Conservation (phyloP, 352 stramenopile species). For the Globisporangium carolinianum region DNA sequence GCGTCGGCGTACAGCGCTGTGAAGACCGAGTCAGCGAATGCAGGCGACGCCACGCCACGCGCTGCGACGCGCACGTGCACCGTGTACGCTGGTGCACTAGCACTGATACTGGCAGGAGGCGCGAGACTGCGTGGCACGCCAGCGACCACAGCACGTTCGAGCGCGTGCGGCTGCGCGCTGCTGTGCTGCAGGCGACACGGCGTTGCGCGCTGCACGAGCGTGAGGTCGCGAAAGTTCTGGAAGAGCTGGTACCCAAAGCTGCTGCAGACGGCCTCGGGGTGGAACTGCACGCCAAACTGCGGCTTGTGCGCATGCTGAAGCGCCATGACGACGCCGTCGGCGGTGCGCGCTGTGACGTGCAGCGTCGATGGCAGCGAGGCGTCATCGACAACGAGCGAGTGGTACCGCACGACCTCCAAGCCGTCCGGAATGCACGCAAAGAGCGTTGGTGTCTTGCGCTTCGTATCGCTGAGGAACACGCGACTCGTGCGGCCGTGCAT, state of each 20-base stretch:
- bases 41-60: slow-evolving; percentile 33
- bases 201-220: slow-evolving; percentile 21
- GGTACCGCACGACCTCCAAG: slow-evolving; percentile 94
- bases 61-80: slow-evolving; percentile 35
- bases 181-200: slow-evolving; percentile 52
- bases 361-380: slow-evolving; percentile 35
- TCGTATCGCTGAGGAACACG: slow-evolving; percentile 26
- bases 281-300: slow-evolving; percentile 96
- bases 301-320: slow-evolving; percentile 75
- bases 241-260: slow-evolving; percentile 80
- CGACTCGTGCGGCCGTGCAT: slow-evolving; percentile 92
- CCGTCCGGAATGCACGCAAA: slow-evolving; percentile 54
- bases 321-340: slow-evolving; percentile 86
- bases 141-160: neutral
- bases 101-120: neutral
- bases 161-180: slow-evolving; percentile 16
- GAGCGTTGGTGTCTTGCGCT: slow-evolving; percentile 16
- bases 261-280: slow-evolving; percentile 94
- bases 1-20: slow-evolving; percentile 34
- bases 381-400: slow-evolving; percentile 89
- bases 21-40: slow-evolving; percentile 64
- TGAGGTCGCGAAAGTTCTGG: slow-evolving; percentile 85
- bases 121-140: neutral
- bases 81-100: slow-evolving; percentile 15
- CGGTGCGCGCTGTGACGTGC: slow-evolving; percentile 50